Evolutionary conservation across 1,284 basidiomycete genomes (phyloP).

Genomic region (Cronartium quercuum): DNA sequence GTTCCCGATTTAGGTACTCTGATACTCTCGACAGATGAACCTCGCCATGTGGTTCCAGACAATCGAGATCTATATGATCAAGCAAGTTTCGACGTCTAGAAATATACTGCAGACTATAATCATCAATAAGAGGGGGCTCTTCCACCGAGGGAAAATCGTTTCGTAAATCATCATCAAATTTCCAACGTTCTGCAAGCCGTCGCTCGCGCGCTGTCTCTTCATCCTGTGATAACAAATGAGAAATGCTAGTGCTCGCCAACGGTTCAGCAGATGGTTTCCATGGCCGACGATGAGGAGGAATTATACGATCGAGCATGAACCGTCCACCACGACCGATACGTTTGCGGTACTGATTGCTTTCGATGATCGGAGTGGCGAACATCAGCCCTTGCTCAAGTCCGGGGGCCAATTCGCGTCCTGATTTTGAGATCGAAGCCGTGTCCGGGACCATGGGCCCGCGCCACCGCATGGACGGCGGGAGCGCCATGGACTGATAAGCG

Average conservation of each 20-base stretch:
- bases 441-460: slow-evolving; percentile 49
- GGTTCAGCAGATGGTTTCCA: slow-evolving; percentile 40
- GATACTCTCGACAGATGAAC: slow-evolving; percentile 12
- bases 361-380: slow-evolving; percentile 41
- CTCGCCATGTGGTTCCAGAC: slow-evolving; percentile 20
- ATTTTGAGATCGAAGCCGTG: slow-evolving; percentile 47
- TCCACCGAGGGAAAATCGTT: slow-evolving; percentile 20
- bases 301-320: slow-evolving; percentile 67
- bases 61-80: slow-evolving; percentile 15
- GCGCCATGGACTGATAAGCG: slow-evolving; percentile 61
- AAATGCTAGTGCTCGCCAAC: slow-evolving; percentile 22
- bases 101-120: slow-evolving; percentile 20
- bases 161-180: slow-evolving; percentile 55
- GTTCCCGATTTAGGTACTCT: slow-evolving; percentile 31
- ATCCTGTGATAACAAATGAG: slow-evolving; percentile 43
- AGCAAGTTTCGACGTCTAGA: slow-evolving; percentile 19
- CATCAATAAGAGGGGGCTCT: slow-evolving; percentile 30
- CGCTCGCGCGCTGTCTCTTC: slow-evolving; percentile 49
- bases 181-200: slow-evolving; percentile 61
- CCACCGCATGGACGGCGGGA: slow-evolving; percentile 53
- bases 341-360: slow-evolving; percentile 56
- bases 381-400: slow-evolving; percentile 45
- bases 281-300: slow-evolving; percentile 48
- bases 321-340: slow-evolving; percentile 75
- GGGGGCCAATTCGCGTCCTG: slow-evolving; percentile 41